Evolutionary conservation across 768 basidiomycete species (phyloP).

Genomic region (Boletus barrowsii): DNA sequence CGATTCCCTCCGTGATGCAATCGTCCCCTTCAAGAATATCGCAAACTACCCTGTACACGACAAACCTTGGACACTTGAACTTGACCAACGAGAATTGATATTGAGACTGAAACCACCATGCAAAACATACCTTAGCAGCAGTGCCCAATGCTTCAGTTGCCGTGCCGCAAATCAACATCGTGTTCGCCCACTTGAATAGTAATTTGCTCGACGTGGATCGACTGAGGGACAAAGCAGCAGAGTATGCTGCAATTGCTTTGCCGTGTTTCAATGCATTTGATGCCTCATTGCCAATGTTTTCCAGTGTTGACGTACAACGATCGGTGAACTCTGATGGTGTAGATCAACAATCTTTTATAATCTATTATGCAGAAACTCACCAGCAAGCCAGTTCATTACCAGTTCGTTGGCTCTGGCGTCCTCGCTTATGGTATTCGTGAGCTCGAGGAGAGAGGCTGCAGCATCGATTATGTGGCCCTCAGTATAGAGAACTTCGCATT

Average conservation of each 20-base stretch:
- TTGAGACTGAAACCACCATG: background rate
- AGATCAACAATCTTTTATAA: background rate
- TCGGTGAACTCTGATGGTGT: background rate
- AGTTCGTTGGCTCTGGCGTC: background rate
- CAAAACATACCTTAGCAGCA: background rate
- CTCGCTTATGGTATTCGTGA: background rate
- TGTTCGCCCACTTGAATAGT: background rate
- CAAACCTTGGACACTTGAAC: conserved; percentile 1
- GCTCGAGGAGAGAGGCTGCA: background rate
- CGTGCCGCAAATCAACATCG: background rate
- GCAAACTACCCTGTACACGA: background rate
- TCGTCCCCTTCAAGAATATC: background rate
- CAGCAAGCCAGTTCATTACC: background rate
- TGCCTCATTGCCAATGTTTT: background rate
- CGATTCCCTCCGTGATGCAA: background rate
- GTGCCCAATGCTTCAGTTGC: background rate
- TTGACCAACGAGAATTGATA: background rate
- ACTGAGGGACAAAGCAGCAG: background rate
- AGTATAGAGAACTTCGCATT: conserved; percentile 2
- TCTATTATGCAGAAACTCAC: background rate
- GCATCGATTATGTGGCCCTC: background rate
- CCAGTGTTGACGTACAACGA: background rate
- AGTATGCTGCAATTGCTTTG: background rate
- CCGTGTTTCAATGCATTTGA: background rate
- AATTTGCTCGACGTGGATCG: background rate